Percentiles rank a stretch among this genome's conserved stretches.
Conservation (phyloP, 768 basidiomycete genomes). For the Russula foetens region DNA sequence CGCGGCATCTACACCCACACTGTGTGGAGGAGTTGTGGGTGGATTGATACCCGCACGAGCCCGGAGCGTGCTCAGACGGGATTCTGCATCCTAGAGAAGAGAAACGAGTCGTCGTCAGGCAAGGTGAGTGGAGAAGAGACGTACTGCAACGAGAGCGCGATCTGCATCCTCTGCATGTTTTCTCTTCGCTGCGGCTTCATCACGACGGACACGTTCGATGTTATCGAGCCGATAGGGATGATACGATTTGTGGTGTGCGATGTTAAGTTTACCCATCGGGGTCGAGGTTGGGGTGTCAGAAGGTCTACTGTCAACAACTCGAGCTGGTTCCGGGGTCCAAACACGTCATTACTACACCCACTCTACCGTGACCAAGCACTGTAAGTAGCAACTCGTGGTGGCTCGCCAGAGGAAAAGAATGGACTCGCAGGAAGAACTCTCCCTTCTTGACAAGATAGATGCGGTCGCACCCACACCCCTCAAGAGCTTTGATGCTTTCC, state of each 20-base stretch:
- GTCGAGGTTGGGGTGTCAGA: background rate
- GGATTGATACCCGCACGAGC: slow-evolving; percentile 43
- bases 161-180: slow-evolving; percentile 67
- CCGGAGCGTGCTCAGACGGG: slow-evolving; percentile 57
- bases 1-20: slow-evolving; percentile 1
- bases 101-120: background rate
- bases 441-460: slow-evolving; percentile 25
- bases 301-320: background rate
- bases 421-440: slow-evolving; percentile 5
- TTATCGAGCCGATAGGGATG: slow-evolving; percentile 83
- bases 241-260: slow-evolving; percentile 88
- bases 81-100: slow-evolving; percentile 62
- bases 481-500: slow-evolving; percentile 33
- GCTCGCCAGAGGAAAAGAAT: slow-evolving; percentile 54
- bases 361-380: background rate
- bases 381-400: background rate
- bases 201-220: slow-evolving; percentile 67
- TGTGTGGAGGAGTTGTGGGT: background rate
- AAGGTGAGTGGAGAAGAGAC: slow-evolving; percentile 22
- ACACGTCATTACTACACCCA: background rate
- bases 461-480: slow-evolving; percentile 23
- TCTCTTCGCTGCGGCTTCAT: slow-evolving; percentile 70
- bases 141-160: slow-evolving; percentile 60
- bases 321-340: background rate
- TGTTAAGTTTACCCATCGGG: slow-evolving; percentile 76